Evolutionary conservation across 495 filamentous ascomycete species (phyloP).

Genomic region (Clavariopsis aquatica): DNA sequence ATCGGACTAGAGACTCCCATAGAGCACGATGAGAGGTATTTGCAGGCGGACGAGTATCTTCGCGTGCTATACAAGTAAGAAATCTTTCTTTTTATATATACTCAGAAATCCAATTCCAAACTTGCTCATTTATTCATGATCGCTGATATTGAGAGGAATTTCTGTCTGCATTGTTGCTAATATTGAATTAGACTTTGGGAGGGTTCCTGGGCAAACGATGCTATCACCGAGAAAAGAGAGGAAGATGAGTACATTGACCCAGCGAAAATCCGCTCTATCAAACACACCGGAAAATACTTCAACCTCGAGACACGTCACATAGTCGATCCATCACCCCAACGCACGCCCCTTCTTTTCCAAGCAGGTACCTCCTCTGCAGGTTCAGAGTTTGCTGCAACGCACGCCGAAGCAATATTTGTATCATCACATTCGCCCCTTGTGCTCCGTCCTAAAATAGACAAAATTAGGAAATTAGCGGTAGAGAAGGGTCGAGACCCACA

Average conservation of each 20-base stretch:
- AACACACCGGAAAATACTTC: conserved; percentile 62
- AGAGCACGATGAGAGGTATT: conserved; percentile 64
- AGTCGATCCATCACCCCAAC: conserved; percentile 61
- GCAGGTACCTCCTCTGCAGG: conserved; percentile 63
- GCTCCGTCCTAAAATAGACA: conserved; percentile 54
- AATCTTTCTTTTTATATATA: no score
- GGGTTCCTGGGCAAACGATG: conserved; percentile 60
- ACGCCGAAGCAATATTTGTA: conserved; percentile 58
- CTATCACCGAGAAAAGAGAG: conserved; percentile 51
- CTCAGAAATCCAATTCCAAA: no score
- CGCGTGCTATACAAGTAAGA: conserved; percentile 55
- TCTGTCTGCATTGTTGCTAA: neutral
- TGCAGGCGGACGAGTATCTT: conserved; percentile 63
- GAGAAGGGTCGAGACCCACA: conserved; percentile 56
- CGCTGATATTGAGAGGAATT: no score
- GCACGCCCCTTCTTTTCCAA: conserved; percentile 66
- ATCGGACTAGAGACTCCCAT: conserved; percentile 59
- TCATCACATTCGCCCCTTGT: conserved; percentile 56
- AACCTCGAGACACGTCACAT: conserved; percentile 53
- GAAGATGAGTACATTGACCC: conserved; percentile 58
- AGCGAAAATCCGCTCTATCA: conserved; percentile 58
- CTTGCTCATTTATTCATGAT: no score
- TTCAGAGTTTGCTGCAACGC: conserved; percentile 58
- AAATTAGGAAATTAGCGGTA: conserved; percentile 56
- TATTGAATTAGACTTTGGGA: conserved; percentile 55